Evolutionary conservation across 1,284 basidiomycete species (phyloP).

Genomic region (Ustilago xerochloae): DNA sequence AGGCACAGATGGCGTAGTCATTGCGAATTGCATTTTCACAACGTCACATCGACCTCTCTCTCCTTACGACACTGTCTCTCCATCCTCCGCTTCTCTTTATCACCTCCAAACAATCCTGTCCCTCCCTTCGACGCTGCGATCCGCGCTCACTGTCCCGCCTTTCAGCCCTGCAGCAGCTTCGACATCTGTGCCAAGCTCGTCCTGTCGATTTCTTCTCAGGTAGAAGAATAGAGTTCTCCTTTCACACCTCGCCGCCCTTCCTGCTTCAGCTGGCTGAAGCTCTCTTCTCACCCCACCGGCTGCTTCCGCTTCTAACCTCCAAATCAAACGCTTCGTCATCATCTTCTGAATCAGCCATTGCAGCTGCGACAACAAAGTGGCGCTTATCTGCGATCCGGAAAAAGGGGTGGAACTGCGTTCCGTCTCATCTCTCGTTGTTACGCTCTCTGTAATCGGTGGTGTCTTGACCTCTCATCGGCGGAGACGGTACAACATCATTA

Average conservation of each 20-base stretch:
- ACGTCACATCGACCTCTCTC: not conserved
- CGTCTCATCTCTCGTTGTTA: not conserved
- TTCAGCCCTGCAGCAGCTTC: not conserved
- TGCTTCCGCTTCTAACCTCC: not conserved
- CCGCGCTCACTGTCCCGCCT: not conserved
- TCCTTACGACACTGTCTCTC: no score
- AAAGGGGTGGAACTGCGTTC: not conserved
- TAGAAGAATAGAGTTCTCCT: constrained; percentile 9
- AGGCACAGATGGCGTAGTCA: not conserved
- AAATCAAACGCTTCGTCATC: no score
- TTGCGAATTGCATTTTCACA: no score
- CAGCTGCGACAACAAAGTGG: not conserved
- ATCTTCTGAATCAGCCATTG: no score
- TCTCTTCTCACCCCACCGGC: not conserved
- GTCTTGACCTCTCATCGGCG: constrained; percentile 16
- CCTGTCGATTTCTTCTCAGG: constrained; percentile 17
- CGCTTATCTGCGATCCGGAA: not conserved
- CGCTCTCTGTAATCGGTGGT: no score
- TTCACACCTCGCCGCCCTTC: not conserved
- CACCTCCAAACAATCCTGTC: not conserved
- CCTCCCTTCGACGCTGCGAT: not conserved
- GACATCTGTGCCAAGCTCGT: not conserved
- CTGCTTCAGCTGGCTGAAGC: constrained; percentile 31
- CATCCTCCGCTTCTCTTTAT: not conserved
- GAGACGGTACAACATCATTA: constrained; percentile 1